Evolutionary conservation across 2,329 filamentous ascomycete species (phyloP).

Genomic region (Coniochaeta prunicola): DNA sequence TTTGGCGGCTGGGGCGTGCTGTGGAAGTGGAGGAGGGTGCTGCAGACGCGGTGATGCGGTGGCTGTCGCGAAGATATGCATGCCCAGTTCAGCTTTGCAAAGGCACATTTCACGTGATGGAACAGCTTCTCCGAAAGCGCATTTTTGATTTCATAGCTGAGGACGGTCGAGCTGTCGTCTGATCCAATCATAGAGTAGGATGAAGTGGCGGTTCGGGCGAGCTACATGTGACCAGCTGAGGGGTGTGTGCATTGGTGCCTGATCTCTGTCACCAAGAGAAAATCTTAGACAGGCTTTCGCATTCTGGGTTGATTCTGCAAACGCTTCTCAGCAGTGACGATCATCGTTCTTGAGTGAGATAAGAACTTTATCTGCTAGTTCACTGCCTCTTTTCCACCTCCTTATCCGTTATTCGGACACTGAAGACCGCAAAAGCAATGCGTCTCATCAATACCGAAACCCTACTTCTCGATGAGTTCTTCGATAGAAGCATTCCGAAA

Average conservation of each 20-base stretch:
- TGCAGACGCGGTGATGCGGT: background rate
- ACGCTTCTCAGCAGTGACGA: background rate
- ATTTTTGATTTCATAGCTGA: background rate
- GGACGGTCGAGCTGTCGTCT: background rate
- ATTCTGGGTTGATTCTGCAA: no score
- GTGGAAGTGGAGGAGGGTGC: conserved; percentile 30
- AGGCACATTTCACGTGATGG: background rate
- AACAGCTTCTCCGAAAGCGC: background rate
- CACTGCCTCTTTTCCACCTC: background rate
- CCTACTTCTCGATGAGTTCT: conserved; percentile 7
- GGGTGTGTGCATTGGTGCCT: background rate
- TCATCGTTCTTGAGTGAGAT: background rate
- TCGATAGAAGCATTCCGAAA: conserved; percentile 4
- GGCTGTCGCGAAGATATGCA: background rate
- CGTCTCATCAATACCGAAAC: conserved; percentile 11
- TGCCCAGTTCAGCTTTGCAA: no score
- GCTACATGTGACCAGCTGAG: background rate
- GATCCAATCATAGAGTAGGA: background rate
- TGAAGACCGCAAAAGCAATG: conserved; percentile 2
- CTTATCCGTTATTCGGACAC: background rate
- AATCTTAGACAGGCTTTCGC: no score
- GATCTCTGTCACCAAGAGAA: no score
- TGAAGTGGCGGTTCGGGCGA: background rate
- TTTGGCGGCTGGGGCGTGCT: conserved; percentile 42
- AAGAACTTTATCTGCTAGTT: background rate